Evolutionary conservation across 768 basidiomycete genomes (phyloP).

Genomic region (Neoboletus subvelutipes): DNA sequence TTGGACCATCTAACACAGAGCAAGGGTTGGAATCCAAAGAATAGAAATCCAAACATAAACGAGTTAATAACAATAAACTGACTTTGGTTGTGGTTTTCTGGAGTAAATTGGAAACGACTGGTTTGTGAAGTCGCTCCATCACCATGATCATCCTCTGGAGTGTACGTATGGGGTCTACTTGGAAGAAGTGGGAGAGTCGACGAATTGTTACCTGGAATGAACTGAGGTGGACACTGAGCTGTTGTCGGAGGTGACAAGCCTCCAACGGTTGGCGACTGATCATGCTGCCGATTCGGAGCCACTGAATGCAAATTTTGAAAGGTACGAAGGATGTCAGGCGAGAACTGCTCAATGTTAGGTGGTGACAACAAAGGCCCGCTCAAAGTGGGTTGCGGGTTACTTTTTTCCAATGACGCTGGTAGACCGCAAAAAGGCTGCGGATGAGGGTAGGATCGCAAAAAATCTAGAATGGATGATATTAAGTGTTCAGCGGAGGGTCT

Average conservation of each 20-base stretch:
- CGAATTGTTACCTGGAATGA: background rate
- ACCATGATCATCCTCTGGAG: background rate
- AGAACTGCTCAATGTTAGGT: background rate
- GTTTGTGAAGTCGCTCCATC: background rate
- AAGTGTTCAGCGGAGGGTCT: conserved; percentile 4
- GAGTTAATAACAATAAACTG: background rate
- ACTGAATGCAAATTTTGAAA: background rate
- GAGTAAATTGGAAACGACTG: background rate
- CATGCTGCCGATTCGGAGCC: background rate
- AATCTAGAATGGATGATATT: background rate
- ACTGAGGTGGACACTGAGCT: background rate
- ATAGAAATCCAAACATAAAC: background rate
- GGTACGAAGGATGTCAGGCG: background rate
- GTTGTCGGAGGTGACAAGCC: background rate
- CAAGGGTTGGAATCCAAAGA: background rate
- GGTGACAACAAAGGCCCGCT: background rate
- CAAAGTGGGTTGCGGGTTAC: background rate
- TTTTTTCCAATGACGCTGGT: background rate
- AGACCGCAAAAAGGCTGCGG: background rate
- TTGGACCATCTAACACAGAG: background rate
- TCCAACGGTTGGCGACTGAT: background rate
- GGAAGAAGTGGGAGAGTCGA: background rate
- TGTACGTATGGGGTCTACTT: background rate
- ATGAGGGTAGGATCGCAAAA: background rate
- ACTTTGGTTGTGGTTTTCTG: background rate